Base-by-base conservation (phyloP, 2,329 filamentous ascomycete species). In the Monascus ruber region DNA sequence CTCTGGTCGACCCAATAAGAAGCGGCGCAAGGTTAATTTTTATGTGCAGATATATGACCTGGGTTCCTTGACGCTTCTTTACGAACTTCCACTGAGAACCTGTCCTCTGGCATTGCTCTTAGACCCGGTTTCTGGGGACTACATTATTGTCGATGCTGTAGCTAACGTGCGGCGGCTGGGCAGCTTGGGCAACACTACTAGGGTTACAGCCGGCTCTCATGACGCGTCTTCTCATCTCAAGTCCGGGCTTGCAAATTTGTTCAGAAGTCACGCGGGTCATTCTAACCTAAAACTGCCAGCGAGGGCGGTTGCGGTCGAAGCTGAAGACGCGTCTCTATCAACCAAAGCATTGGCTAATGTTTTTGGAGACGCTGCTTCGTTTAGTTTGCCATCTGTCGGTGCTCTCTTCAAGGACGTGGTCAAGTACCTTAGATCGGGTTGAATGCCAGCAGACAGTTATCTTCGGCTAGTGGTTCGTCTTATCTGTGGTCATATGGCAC, bases 111-210 rank as follows among this genome's bases (percentile, higher is more conserved):
- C 81, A 8, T 62, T 94, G 1, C 65, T 85, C 2, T 72, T 84
- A 3, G 72, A 76, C 17, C 68, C 73, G 8, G 71, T 71, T 17
- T 75, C 77, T 2, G 78, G 76, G 34, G 85, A 86, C 4, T 94
- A 85, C 57, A 66, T 91, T 31, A 65, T 81, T 6, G 62, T 94
- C 5, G 86, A 94, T 56, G 73, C 81, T n/a, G 71, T 76, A 0
- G 85, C 85, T 9, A 81, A 84, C 51, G 69, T 94, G 31, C 79
- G 77, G 64, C 56, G 55, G 31, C 44, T 63, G 34, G 50, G 54
- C 26, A 56, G 53, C 27, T 35, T 47, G 36, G 48, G 48, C 24
- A 56, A 50, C 37, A 43, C 47, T 5, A 41, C 49, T 3, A 50
- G 56, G 31, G 42, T 49, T 35, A 47, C 44, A 26, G 36, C 43